Percentiles rank a stretch among this genome's conserved stretches.
Conservation (phyloP, 129 eudicot genomes). For the Scalesia atractyloides region DNA sequence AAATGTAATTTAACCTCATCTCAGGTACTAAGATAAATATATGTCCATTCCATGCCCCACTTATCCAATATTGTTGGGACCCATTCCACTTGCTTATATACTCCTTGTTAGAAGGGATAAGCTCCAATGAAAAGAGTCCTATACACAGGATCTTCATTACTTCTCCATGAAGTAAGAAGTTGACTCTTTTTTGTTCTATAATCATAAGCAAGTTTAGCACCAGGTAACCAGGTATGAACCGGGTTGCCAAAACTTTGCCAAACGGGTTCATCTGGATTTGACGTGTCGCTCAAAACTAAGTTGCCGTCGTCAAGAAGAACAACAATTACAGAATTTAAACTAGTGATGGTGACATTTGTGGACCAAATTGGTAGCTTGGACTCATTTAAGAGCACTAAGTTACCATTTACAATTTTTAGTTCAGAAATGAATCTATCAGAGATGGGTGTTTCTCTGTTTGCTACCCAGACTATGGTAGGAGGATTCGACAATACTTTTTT, state of each 20-base stretch:
- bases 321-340: slow-evolving; percentile 34
- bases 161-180: slow-evolving; percentile 70
- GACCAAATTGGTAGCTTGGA: slow-evolving; percentile 55
- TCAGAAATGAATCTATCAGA: slow-evolving; percentile 43
- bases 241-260: slow-evolving; percentile 84
- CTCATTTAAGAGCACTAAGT: slow-evolving; percentile 55
- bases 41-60: slow-evolving; percentile 60
- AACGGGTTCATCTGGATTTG: slow-evolving; percentile 25
- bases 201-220: slow-evolving; percentile 49
- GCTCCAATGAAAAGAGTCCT: slow-evolving; percentile 65
- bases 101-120: slow-evolving; percentile 38
- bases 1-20: slow-evolving; percentile 50
- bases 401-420: slow-evolving; percentile 49
- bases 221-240: slow-evolving; percentile 68
- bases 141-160: slow-evolving; percentile 57
- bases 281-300: slow-evolving; percentile 45
- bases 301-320: slow-evolving; percentile 58
- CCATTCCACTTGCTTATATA: slow-evolving; percentile 59
- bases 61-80: slow-evolving; percentile 54
- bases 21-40: slow-evolving; percentile 65
- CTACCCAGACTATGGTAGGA: slow-evolving; percentile 63
- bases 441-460: slow-evolving; percentile 63
- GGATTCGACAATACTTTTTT: slow-evolving; percentile 29
- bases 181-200: slow-evolving; percentile 39
- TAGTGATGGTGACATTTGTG: slow-evolving; percentile 36